phyloP scores from a whole-genome alignment of 73 alveolate species.

The Paramecium primaurelia region DNA sequence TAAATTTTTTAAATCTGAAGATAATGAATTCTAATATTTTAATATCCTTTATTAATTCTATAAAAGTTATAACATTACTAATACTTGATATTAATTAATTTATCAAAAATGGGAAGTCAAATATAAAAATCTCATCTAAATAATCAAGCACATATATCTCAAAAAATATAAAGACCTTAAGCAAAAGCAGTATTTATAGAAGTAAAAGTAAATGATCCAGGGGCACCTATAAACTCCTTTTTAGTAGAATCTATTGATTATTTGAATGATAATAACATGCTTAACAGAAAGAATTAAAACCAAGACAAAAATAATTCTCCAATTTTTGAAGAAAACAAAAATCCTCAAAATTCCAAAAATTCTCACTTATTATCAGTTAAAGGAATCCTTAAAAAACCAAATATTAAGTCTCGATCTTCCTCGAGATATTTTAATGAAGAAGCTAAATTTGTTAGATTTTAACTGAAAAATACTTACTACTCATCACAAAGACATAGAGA shows the following conservation, averaged over 20 bases:
- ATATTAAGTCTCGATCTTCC: background rate
- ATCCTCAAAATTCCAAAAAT: no score
- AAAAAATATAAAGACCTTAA: background rate
- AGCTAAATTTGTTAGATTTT: background rate
- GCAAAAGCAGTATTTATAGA: background rate
- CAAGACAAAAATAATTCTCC: background rate
- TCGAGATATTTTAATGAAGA: background rate
- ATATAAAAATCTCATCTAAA: background rate
- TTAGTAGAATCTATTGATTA: background rate
- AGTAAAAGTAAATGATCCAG: background rate
- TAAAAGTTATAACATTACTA: background rate
- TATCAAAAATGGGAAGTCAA: background rate
- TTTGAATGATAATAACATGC: background rate
- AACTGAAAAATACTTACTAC: background rate
- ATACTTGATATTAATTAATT: background rate
- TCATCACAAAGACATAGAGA: background rate
- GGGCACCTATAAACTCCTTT: background rate
- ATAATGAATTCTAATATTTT: background rate
- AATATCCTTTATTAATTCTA: background rate
- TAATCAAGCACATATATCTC: background rate
- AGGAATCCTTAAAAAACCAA: background rate
- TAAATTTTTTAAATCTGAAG: background rate
- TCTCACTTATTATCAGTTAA: no score
- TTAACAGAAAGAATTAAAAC: background rate
- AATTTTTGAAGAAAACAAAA: background rate